Evolutionary conservation across 2,329 filamentous ascomycete genomes (phyloP).

Genomic region (Emergomyces orientalis): DNA sequence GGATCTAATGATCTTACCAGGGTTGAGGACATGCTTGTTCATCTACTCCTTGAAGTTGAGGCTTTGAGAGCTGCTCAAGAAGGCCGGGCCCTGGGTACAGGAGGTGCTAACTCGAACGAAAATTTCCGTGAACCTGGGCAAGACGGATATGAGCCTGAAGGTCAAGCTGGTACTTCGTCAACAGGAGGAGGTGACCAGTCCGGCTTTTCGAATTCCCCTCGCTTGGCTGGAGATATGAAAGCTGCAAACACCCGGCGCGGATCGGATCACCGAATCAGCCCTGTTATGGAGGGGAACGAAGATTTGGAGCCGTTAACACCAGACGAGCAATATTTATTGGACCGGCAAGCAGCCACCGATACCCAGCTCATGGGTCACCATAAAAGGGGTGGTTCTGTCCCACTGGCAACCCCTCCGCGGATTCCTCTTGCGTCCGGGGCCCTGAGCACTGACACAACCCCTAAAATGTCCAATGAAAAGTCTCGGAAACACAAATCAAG

Average conservation of each 20-base stretch:
- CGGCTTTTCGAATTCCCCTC: constrained; percentile 54
- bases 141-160: constrained; percentile 81
- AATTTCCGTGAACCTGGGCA: constrained; percentile 54
- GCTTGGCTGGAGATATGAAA: constrained; percentile 21
- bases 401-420: constrained; percentile 38
- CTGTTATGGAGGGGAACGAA: constrained; percentile 75
- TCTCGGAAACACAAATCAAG: constrained; percentile 82
- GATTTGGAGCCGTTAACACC: constrained; percentile 46
- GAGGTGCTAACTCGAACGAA: constrained; percentile 54
- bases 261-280: constrained; percentile 78
- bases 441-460: constrained; percentile 70
- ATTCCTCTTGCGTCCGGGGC: constrained; percentile 35
- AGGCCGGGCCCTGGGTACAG: constrained; percentile 23
- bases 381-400: constrained; percentile 35
- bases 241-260: constrained; percentile 41
- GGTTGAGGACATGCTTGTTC: constrained; percentile 86
- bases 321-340: constrained; percentile 42
- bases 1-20: constrained; percentile 78
- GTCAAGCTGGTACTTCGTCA: constrained; percentile 64
- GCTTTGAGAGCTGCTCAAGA: constrained; percentile 56
- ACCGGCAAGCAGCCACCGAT: constrained; percentile 50
- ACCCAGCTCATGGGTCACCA: constrained; percentile 42
- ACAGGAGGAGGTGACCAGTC: constrained; percentile 65
- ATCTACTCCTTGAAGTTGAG: constrained; percentile 86
- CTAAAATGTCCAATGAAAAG: constrained; percentile 54